Base-by-base conservation (phyloP, 2,329 filamentous ascomycete species). In the Triangularia setosa region DNA sequence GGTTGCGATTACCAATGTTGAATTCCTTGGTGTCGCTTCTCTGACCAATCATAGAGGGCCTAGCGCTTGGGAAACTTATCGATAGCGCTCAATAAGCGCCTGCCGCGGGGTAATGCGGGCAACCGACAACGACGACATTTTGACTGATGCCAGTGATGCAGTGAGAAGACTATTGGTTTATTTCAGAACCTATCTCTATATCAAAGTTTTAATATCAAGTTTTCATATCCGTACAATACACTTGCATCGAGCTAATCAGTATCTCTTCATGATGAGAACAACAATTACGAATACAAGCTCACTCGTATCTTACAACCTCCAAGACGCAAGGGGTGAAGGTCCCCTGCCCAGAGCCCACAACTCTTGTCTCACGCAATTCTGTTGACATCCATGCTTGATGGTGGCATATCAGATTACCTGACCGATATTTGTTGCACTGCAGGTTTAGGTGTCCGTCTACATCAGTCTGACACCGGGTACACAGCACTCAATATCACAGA, bases 11-110 rank as follows among this genome's bases (percentile, higher is more conserved):
- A 23, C 21, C 27, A 52, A 54, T 33, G 40, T 52, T 53, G 58
- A 53, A 60, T 33, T 48, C 44, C 60, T 28, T 61, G 24, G 44
- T 18, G 55, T 55, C 64, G 64, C 64, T 57, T 63, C 24, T 54
- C 44, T 16, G 33, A n/a, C 64, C 55, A 65, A 63, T 61, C 56
- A 63, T 16, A 12, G 5, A 1, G 14, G 9, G 14, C 14, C 3
- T 9, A 8, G 64, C 64, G 64, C 54, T 54, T 65, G 18, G 40
- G 4, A 25, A 14, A 1, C 61, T 63, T 63, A 63, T 63, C 61
- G 61, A 63, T 63, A 63, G 48, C 27, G 44, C n/a, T 23, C 12
- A n/a, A 48, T 18, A 59, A 59, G 57, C 33, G 57, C 33, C 40
- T 44, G 33, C 33, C 57, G 57, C 57, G 57, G 40, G 23, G 30